Percentiles rank a stretch among this genome's conserved stretches.
Evolutionary conservation across 2,329 filamentous ascomycete genomes (phyloP).

Genomic region (Fusarium floridanum): DNA sequence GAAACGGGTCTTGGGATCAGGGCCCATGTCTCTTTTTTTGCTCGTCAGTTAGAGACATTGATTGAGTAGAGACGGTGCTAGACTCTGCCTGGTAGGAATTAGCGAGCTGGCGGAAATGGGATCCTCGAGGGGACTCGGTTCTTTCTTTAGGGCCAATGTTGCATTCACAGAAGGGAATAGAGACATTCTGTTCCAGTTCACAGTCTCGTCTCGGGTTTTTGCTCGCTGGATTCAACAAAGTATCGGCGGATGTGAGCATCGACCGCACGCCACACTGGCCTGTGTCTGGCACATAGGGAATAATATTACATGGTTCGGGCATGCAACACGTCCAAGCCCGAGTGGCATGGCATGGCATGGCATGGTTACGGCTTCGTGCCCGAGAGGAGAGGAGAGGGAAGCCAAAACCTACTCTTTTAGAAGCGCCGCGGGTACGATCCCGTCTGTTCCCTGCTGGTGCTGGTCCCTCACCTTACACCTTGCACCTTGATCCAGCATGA

Average conservation of each 20-base stretch:
- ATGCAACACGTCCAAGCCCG: constrained; percentile 4
- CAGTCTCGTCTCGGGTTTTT: constrained; percentile 14
- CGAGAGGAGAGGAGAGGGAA: constrained; percentile 13
- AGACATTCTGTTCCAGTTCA: neutral
- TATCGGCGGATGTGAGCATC: neutral
- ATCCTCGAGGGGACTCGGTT: constrained; percentile 9
- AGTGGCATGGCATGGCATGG: constrained; percentile 14
- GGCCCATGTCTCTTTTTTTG: neutral
- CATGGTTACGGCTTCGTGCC: constrained; percentile 13
- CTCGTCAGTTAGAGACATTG: neutral
- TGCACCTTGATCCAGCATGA: constrained; percentile 26
- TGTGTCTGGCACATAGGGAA: constrained; percentile 4
- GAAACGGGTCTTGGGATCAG: neutral
- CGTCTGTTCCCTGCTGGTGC: neutral
- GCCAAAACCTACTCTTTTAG: constrained; percentile 18
- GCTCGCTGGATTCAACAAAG: constrained; percentile 4
- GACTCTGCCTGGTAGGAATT: constrained; percentile 9
- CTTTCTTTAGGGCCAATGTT: neutral
- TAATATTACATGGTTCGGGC: constrained; percentile 14
- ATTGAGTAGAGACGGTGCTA: neutral
- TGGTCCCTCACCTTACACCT: constrained; percentile 21
- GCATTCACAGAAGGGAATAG: constrained; percentile 4
- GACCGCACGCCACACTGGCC: constrained; percentile 1
- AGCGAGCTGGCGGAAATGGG: constrained; percentile 10
- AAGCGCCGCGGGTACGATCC: constrained; percentile 4